A percentile compares a stretch with the other conserved stretches of the same genome.
Evolutionary conservation across 2,329 filamentous ascomycete genomes (phyloP).

Genomic region (Monilinia polystroma): DNA sequence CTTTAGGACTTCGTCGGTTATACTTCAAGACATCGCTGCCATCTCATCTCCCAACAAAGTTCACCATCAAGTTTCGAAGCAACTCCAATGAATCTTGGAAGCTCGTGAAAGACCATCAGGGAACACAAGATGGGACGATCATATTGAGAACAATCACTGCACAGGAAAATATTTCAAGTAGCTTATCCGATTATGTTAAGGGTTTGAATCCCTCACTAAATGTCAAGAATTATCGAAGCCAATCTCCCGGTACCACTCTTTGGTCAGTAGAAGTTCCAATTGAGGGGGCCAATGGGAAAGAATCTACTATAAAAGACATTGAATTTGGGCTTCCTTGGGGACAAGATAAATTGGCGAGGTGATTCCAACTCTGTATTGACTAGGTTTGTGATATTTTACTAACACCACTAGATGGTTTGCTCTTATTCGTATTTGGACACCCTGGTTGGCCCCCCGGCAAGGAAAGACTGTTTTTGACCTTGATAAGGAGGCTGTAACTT

Average conservation of each 20-base stretch:
- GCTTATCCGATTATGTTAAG: constrained; percentile 51
- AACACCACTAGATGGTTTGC: constrained; percentile 67
- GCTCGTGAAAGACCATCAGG: constrained; percentile 67
- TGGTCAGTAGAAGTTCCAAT: constrained; percentile 65
- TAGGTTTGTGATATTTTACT: constrained; percentile 15
- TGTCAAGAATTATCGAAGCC: constrained; percentile 56
- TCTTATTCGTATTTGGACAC: constrained; percentile 72
- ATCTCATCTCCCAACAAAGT: constrained; percentile 53
- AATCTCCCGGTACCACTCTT: constrained; percentile 66
- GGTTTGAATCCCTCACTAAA: constrained; percentile 56
- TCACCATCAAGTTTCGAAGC: constrained; percentile 70
- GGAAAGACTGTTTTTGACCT: constrained; percentile 65
- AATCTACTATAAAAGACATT: constrained; percentile 53
- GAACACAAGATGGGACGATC: constrained; percentile 61
- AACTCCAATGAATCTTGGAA: constrained; percentile 57
- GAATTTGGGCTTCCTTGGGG: constrained; percentile 41
- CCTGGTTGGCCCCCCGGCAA: constrained; percentile 89
- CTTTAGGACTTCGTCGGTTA: constrained; percentile 42
- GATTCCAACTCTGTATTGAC: not conserved
- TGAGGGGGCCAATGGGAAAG: constrained; percentile 53
- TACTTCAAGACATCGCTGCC: constrained; percentile 56
- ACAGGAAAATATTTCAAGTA: constrained; percentile 32
- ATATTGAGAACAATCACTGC: constrained; percentile 48
- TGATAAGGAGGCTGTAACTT: constrained; percentile 75
- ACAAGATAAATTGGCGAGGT: constrained; percentile 38